Conservation (phyloP, 1,284 basidiomycete species). For the Cutaneotrichosporon sp. region DNA sequence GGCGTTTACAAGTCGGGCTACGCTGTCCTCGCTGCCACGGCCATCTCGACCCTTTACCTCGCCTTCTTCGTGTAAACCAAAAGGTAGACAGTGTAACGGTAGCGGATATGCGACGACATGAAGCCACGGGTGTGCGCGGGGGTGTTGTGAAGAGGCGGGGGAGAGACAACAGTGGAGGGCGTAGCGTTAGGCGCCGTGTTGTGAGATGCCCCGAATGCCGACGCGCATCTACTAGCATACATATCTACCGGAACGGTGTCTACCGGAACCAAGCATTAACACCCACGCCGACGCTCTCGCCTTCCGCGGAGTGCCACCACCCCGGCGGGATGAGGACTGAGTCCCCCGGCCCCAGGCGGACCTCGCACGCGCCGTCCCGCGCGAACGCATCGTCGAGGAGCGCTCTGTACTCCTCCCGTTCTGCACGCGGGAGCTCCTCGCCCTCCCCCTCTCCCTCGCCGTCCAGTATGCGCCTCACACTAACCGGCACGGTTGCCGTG, state of each 20-base stretch:
- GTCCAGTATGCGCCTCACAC: conserved; percentile 8
- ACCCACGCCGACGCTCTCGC: conserved; percentile 36
- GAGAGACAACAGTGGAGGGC: no score
- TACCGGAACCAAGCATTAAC: conserved; percentile 50
- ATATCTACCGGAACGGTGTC: no score
- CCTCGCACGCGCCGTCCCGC: conserved; percentile 35
- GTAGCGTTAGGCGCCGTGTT: no score
- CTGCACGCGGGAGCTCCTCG: background rate
- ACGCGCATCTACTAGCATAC: no score
- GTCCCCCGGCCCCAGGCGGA: conserved; percentile 36
- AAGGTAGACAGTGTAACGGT: background rate
- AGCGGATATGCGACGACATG: conserved; percentile 13
- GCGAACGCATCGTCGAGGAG: conserved; percentile 28
- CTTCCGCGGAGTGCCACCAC: conserved; percentile 50
- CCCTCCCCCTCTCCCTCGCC: background rate
- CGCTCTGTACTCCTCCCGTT: conserved; percentile 10
- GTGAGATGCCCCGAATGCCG: no score
- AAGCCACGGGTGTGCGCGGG: conserved; percentile 4
- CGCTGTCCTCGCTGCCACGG: conserved; percentile 78
- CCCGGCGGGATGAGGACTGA: conserved; percentile 47
- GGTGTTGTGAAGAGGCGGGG: background rate
- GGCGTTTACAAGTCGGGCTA: conserved; percentile 78
- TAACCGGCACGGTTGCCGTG: conserved; percentile 13
- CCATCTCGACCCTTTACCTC: conserved; percentile 65
- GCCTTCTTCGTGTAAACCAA: conserved; percentile 18